Evolutionary conservation across 371 early-diverging fungal genomes (phyloP).

Genomic region (Mucor circinelloides): DNA sequence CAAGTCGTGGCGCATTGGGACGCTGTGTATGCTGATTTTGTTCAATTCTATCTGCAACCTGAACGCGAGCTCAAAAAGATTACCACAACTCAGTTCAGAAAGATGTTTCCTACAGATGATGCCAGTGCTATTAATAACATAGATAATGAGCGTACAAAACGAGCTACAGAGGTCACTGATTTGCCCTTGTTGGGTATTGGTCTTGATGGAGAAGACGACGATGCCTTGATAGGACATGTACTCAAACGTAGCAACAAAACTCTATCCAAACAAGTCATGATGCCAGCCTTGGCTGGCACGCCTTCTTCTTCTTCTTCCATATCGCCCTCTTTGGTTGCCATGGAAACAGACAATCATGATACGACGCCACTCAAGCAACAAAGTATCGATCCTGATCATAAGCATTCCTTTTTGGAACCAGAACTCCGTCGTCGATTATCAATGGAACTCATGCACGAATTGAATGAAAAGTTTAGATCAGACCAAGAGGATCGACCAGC

Average conservation of each 20-base stretch:
- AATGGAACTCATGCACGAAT: conserved; percentile 39
- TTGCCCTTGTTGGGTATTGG: conserved; percentile 45
- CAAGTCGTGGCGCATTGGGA: conserved; percentile 86
- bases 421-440: conserved; percentile 41
- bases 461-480: conserved; percentile 29
- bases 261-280: background rate
- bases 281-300: conserved; percentile 6
- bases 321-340: background rate
- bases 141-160: conserved; percentile 42
- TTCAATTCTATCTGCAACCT: conserved; percentile 74
- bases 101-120: conserved; percentile 66
- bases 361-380: background rate
- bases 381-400: conserved; percentile 1
- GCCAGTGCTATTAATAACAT: conserved; percentile 18
- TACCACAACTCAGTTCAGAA: conserved; percentile 64
- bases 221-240: conserved; percentile 5
- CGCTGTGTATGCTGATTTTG: conserved; percentile 76
- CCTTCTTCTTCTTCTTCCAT: background rate
- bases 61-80: conserved; percentile 73
- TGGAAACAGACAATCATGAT: background rate
- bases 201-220: conserved; percentile 32
- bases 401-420: conserved; percentile 28
- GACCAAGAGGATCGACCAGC: background rate
- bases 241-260: background rate
- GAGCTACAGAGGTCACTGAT: conserved; percentile 43